Conservation (phyloP, 1,139 yeast species). For the Sugiyamaella castrensis region DNA sequence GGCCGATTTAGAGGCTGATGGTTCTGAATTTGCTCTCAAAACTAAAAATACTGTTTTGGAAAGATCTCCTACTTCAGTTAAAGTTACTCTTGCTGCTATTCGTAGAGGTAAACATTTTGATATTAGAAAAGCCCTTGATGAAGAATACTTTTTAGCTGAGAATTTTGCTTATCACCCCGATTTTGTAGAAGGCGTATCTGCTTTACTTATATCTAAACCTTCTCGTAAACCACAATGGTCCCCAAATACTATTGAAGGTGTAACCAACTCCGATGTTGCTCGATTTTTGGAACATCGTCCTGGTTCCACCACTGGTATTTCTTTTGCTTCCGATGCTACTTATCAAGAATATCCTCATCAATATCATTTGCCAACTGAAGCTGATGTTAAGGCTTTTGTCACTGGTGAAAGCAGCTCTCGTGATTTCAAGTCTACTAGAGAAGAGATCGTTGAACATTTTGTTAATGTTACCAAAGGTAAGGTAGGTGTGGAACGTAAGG, state of each 20-base stretch:
- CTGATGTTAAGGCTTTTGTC: slow-evolving; percentile 54
- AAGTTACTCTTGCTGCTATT: slow-evolving; percentile 68
- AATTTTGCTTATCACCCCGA: slow-evolving; percentile 65
- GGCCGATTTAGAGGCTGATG: slow-evolving; percentile 51
- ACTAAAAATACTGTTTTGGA: slow-evolving; percentile 53
- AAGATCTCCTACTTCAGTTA: slow-evolving; percentile 77
- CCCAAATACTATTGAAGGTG: slow-evolving; percentile 38
- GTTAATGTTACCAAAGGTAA: slow-evolving; percentile 49
- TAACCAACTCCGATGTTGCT: slow-evolving; percentile 31
- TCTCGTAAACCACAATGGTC: slow-evolving; percentile 55
- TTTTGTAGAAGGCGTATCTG: slow-evolving; percentile 73
- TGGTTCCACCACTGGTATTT: slow-evolving; percentile 34
- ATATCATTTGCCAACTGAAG: slow-evolving; percentile 76
- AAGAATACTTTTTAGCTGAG: slow-evolving; percentile 76
- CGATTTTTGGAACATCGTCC: slow-evolving; percentile 29
- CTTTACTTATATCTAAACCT: slow-evolving; percentile 64
- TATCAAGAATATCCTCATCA: slow-evolving; percentile 67
- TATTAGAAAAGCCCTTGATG: slow-evolving; percentile 63
- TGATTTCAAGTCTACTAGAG: slow-evolving; percentile 62
- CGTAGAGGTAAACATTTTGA: slow-evolving; percentile 59
- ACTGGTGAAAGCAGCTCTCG: slow-evolving; percentile 66
- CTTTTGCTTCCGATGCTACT: slow-evolving; percentile 45
- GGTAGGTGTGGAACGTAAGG: slow-evolving; percentile 60
- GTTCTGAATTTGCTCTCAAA: slow-evolving; percentile 63
- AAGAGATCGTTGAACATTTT: slow-evolving; percentile 64